Evolutionary conservation across 192 early-diverging fungal species (phyloP).

Genomic region (Coemansia sp.): DNA sequence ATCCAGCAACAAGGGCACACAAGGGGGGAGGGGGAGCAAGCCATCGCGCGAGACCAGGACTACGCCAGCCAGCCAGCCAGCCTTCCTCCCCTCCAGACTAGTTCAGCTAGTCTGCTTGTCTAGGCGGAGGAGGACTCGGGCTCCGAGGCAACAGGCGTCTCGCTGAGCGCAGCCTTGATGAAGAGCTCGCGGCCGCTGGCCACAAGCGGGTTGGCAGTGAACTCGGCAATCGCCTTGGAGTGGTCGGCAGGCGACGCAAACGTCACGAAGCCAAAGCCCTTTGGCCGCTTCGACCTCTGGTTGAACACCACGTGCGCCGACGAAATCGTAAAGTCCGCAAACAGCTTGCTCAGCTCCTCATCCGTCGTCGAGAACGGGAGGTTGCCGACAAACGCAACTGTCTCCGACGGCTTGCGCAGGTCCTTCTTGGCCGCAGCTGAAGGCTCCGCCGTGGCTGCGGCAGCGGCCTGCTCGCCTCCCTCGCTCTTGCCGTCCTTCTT

Average conservation of each 20-base stretch:
- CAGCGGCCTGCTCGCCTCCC: background rate
- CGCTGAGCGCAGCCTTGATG: constrained; percentile 51
- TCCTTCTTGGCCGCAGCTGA: constrained; percentile 5
- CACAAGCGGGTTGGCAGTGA: constrained; percentile 15
- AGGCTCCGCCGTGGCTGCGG: background rate
- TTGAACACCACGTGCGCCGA: constrained; percentile 73
- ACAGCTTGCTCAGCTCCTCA: constrained; percentile 69
- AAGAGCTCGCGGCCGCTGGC: constrained; percentile 35
- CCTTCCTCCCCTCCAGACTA: no score
- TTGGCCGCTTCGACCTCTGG: constrained; percentile 68
- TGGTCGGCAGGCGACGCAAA: constrained; percentile 77
- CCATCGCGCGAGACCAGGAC: no score
- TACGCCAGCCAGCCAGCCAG: no score
- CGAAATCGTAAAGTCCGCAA: constrained; percentile 69
- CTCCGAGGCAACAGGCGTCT: constrained; percentile 25
- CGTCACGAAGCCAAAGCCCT: constrained; percentile 96
- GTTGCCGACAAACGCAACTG: constrained; percentile 77
- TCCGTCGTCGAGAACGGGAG: constrained; percentile 72
- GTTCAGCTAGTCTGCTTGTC: background rate
- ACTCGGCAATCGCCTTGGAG: constrained; percentile 39
- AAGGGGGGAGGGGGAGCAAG: no score
- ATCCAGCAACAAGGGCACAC: no score
- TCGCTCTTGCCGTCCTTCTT: constrained; percentile 33
- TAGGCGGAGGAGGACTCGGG: constrained; percentile 1
- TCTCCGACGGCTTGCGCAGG: constrained; percentile 39